Base-by-base conservation (phyloP, 352 stramenopile genomes). In the Phytophthora pseudosyringae region DNA sequence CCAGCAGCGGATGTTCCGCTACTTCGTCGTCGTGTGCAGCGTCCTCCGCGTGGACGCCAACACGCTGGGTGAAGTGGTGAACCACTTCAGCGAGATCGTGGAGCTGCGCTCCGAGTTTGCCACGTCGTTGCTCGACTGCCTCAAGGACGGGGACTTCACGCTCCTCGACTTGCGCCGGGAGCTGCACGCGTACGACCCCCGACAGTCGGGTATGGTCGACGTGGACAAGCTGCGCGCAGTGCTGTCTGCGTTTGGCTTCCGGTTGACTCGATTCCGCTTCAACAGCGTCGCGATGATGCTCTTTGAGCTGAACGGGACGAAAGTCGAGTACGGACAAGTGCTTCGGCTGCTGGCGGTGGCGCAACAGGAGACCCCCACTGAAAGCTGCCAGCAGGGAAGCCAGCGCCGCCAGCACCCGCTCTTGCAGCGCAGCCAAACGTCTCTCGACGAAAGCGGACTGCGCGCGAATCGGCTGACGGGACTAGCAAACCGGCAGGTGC, bases 71-170 rank as follows among this genome's bases (percentile, higher is more conserved):
- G 68, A 89, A 29, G 80, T 91, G 13, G 70, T 91, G 39, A 64
- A 67, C 13, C 75, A 91, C 48, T 91, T 93, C 43, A 81, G 57
- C 13, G 80, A 91, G 36, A 81, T 80, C 38, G 71, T 91, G 6
- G 61, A 83, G 47, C 49, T 89, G 1, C 79, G 81, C 4, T 67
- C 80, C 2, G 76, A 89, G 25, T 86, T 91, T 35, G 78, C 69
- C 6, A 58, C 51, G 4, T 73, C 64, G 2, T 46, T 87, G 13
- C 59, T 69, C 0, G 49, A 51, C 6, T 76, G 59, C 40, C 32
- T 90, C 15, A 59, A 71, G 15, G 38, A 61, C 8, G 8, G 39
- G 0, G 43, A 67, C 0, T 64, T 64, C 4, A 76, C 67, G 4
- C 39, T 75, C n/a, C 45, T 58, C 1, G 73, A 90, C n/a, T 41